Conservation (phyloP, 2,329 filamentous ascomycete genomes). For the Dothidotthia symphoricarpi region DNA sequence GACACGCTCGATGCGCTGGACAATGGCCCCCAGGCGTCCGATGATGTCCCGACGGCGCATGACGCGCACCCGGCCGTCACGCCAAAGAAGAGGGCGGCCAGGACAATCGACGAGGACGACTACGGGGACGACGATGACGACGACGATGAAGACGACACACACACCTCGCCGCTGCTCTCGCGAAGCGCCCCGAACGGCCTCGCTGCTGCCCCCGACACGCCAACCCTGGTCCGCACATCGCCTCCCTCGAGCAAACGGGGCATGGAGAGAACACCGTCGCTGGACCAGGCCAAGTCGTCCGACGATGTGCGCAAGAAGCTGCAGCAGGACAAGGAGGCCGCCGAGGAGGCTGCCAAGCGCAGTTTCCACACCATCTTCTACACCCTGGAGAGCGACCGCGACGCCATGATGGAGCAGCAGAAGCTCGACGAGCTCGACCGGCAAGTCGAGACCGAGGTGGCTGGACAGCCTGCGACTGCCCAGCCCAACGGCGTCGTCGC, state of each 20-base stretch:
- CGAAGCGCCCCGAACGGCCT: constrained; percentile 54
- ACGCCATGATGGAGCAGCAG: constrained; percentile 97
- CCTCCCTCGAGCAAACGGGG: constrained; percentile 62
- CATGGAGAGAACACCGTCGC: constrained; percentile 58
- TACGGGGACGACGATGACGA: constrained; percentile 74
- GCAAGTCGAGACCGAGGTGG: constrained; percentile 93
- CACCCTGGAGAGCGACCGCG: constrained; percentile 89
- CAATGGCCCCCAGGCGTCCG: constrained; percentile 22
- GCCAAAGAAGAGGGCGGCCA: constrained; percentile 68
- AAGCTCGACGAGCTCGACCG: constrained; percentile 95
- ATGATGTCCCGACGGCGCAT: constrained; percentile 38
- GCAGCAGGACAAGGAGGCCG: constrained; percentile 86
- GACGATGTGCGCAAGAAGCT: constrained; percentile 91
- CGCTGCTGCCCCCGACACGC: constrained; percentile 60
- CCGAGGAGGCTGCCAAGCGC: constrained; percentile 82
- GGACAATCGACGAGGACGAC: constrained; percentile 79
- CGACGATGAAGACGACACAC: constrained; percentile 44
- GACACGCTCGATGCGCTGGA: constrained; percentile 27
- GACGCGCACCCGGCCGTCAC: constrained; percentile 49
- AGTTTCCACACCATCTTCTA: constrained; percentile 94
- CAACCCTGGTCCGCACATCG: constrained; percentile 65
- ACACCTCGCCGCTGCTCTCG: constrained; percentile 50
- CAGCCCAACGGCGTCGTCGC: constrained; percentile 52
- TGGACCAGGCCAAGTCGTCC: constrained; percentile 63
- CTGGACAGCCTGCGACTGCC: constrained; percentile 52